phyloP scores from a whole-genome alignment of 768 basidiomycete species.

The Lentinula aciculospora region DNA sequence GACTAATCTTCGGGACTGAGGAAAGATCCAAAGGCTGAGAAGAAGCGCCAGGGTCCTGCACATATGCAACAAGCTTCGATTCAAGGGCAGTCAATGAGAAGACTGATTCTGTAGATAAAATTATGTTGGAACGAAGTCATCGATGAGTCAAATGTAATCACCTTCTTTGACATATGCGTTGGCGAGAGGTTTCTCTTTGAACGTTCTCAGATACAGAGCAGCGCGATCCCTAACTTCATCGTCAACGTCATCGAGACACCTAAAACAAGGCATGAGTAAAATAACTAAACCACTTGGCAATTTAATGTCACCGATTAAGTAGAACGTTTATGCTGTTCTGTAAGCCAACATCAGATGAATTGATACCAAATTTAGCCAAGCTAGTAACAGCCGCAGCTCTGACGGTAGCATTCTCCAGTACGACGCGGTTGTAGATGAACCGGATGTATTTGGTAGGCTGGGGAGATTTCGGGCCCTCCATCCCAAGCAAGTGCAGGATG shows the following conservation, averaged over 20 bases:
- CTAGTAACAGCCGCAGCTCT: conserved; percentile 93
- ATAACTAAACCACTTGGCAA: background rate
- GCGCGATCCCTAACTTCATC: conserved; percentile 99
- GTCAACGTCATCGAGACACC: conserved; percentile 96
- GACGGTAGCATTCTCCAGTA: conserved; percentile 96
- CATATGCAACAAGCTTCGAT: conserved; percentile 87
- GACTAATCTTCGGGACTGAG: conserved; percentile 89
- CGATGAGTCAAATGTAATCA: conserved; percentile 19
- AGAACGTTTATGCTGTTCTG: conserved; percentile 73
- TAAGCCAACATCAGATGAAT: conserved; percentile 70
- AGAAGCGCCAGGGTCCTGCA: conserved; percentile 73
- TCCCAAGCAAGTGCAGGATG: conserved; percentile 89
- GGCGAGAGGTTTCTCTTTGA: conserved; percentile 75
- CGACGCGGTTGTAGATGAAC: conserved; percentile 99
- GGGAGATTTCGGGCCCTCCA: conserved; percentile 94
- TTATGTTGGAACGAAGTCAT: conserved; percentile 5
- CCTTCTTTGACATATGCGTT: conserved; percentile 91
- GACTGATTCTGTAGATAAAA: conserved; percentile 68
- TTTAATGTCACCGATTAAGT: conserved; percentile 2
- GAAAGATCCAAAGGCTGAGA: conserved; percentile 78
- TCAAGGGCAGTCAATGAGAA: conserved; percentile 90
- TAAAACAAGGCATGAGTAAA: conserved; percentile 21
- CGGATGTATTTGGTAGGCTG: conserved; percentile 98
- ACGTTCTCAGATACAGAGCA: conserved; percentile 84
- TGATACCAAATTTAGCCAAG: conserved; percentile 95